Conservation (phyloP, 345 rosid species). For the Reutealis trisperma region DNA sequence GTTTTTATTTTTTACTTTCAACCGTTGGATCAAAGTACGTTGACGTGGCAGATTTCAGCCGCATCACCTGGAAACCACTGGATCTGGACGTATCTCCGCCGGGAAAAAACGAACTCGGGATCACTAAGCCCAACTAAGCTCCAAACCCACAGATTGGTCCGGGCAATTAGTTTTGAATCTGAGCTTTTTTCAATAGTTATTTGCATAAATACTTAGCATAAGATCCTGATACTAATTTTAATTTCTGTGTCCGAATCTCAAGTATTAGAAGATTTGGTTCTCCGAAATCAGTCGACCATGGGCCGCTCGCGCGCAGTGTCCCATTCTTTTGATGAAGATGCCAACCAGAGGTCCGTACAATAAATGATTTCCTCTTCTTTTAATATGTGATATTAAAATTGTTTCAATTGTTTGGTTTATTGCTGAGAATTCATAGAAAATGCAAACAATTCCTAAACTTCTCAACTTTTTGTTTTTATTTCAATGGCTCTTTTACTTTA, state of each 20-base stretch:
- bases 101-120: background rate
- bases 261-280: background rate
- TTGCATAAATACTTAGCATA: no score
- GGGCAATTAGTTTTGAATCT: no score
- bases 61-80: background rate
- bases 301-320: constrained; percentile 37
- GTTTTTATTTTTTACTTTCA: background rate
- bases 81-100: no score
- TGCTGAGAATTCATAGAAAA: background rate
- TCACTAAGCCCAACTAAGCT: no score
- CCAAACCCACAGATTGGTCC: no score
- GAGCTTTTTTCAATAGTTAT: no score
- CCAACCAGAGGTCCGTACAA: constrained; percentile 22
- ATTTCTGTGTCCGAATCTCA: no score
- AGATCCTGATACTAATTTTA: no score
- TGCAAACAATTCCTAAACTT: background rate
- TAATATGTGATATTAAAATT: no score
- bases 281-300: constrained; percentile 21
- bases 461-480: background rate
- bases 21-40: background rate
- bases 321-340: constrained; percentile 25
- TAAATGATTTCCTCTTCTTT: background rate
- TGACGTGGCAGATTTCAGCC: background rate
- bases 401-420: background rate
- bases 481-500: background rate